A percentile compares a stretch with the other conserved stretches of the same genome.
Evolutionary conservation across 2,329 filamentous ascomycete genomes (phyloP).

Genomic region (Fusarium sp.): DNA sequence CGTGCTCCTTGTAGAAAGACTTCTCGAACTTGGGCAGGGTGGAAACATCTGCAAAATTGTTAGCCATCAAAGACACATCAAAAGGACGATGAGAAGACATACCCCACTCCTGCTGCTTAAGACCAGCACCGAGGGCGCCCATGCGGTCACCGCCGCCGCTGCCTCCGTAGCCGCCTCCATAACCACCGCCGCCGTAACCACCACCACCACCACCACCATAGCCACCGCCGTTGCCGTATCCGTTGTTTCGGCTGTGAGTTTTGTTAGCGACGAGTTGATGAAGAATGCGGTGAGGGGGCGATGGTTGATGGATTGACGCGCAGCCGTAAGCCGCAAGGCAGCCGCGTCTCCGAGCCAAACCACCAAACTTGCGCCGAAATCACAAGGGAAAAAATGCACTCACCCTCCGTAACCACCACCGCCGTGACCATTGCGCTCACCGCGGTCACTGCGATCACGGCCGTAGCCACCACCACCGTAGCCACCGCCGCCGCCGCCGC

Average conservation of each 20-base stretch:
- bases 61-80: constrained; percentile 44
- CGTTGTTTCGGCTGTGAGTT: constrained; percentile 56
- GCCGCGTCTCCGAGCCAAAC: constrained; percentile 21
- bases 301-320: constrained; percentile 18
- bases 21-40: constrained; percentile 96
- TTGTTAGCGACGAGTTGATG: constrained; percentile 48
- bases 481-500: constrained; percentile 44
- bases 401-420: constrained; percentile 51
- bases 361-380: constrained; percentile 21
- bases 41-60: constrained; percentile 67
- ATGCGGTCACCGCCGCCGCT: constrained; percentile 89
- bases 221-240: constrained; percentile 49
- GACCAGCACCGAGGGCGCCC: constrained; percentile 84
- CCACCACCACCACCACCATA: constrained; percentile 49
- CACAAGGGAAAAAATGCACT: constrained; percentile 40
- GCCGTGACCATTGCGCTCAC: constrained; percentile 54
- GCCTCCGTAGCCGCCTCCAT: constrained; percentile 52
- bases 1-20: constrained; percentile 97
- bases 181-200: constrained; percentile 48
- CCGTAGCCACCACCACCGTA: constrained; percentile 49
- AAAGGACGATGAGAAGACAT: constrained; percentile 54
- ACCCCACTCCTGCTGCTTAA: constrained; percentile 93
- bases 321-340: constrained; percentile 16
- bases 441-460: constrained; percentile 56
- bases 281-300: constrained; percentile 11